Evolutionary conservation across 2,329 filamentous ascomycete species (phyloP).

Genomic region (Trichoderma lentiforme): DNA sequence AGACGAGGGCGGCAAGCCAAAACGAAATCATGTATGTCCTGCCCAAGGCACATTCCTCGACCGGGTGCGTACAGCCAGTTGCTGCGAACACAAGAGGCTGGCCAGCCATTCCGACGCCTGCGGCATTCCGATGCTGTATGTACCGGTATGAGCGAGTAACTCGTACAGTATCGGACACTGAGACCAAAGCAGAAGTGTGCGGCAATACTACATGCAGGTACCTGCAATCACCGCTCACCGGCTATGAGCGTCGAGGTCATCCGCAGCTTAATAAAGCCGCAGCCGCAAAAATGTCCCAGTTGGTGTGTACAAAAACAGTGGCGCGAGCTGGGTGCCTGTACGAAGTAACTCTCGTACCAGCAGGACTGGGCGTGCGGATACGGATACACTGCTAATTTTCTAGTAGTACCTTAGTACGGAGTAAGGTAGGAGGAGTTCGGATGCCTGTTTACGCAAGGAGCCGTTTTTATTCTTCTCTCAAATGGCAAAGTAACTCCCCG

Average conservation of each 20-base stretch:
- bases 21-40: background rate
- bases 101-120: background rate
- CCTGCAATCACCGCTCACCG: background rate
- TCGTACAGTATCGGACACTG: background rate
- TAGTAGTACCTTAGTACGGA: background rate
- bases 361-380: background rate
- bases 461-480: background rate
- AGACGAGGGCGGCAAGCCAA: background rate
- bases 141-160: background rate
- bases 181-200: background rate
- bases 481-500: background rate
- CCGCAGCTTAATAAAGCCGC: background rate
- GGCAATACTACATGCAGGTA: background rate
- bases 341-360: background rate
- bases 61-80: background rate
- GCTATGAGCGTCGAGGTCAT: background rate
- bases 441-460: constrained; percentile 3
- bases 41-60: background rate
- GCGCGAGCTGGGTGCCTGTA: background rate
- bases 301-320: too few species aligned
- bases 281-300: background rate
- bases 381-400: constrained; percentile 4
- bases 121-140: constrained; percentile 9
- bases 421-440: background rate
- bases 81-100: background rate